Base-by-base conservation (phyloP, 73 alveolate genomes). In the Paramecium sonneborni region DNA sequence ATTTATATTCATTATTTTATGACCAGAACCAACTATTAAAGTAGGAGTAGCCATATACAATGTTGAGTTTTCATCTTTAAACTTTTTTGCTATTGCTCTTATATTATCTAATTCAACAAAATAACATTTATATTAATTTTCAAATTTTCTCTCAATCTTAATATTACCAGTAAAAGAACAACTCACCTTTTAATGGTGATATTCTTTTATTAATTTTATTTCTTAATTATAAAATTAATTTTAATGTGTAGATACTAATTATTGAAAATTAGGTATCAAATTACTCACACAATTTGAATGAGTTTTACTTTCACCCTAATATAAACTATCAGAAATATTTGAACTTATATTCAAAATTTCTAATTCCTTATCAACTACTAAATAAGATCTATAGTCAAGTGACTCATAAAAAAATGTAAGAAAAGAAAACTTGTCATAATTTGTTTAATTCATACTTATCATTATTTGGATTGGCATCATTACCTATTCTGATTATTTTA, bases 81-180 rank as follows among this genome's bases (percentile, higher is more conserved):
- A 62, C 12, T 62, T 62, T 6, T 32, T 26, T 62, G 84, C 20
- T 26, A 62, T 32, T 6, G 39, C 28, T 62, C 84, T 26, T 6
- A 62, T 62, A 32, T 62, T 62, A 26, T 62, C 84, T 62, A 62
- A 62, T 62, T 62, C 84, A 26, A 62, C 44, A 62, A 62, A 62
- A 62, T 62, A 62, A 62, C 84, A 62, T 9, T 62, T 32, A 32
- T 12, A 26, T 62, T 62, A 12, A 62, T 62, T 62, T 11, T 62
- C 84, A 62, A 62, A 62, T 62, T 62, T 62, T 32, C 44, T 62
- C 1, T 26, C 44, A 5, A 62, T 62, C 24, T 62, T 62, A 26
- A 62, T 62, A 32, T 62, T 62, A 30, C 84, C 84, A 62, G 39
- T 62, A 32, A 62, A 62, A 5, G 84, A 62, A 12, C 44, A 32